Conservation (phyloP, 176 grass and related monocot species). For the Oropetium thomaeum region DNA sequence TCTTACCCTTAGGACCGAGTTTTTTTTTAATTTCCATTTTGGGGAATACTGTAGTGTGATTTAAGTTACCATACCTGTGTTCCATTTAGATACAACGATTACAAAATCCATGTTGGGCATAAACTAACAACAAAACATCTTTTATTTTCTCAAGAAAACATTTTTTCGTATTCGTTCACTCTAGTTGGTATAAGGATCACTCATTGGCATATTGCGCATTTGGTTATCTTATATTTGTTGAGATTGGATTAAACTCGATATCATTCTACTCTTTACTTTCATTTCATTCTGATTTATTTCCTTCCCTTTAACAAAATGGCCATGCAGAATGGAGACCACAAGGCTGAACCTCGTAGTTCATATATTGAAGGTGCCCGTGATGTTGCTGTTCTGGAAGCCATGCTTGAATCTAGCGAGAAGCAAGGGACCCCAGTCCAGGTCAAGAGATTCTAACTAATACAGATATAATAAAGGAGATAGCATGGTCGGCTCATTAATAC, state of each 20-base stretch:
- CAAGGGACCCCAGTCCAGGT: slow-evolving; percentile 67
- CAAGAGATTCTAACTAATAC: slow-evolving; percentile 54
- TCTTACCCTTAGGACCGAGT: too few relatives aligned
- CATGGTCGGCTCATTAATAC: not conserved
- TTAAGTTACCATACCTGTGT: not conserved
- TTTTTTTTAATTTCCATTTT: not conserved
- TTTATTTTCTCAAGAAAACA: not conserved
- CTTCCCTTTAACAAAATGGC: not conserved
- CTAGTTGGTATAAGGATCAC: not conserved
- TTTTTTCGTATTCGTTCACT: not conserved
- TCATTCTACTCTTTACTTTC: not conserved
- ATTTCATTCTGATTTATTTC: not conserved
- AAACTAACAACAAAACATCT: not conserved
- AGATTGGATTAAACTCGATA: not conserved
- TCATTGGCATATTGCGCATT: not conserved
- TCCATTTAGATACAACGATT: slow-evolving; percentile 1
- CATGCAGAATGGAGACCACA: slow-evolving; percentile 58
- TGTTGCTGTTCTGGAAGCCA: slow-evolving; percentile 89
- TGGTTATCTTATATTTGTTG: not conserved
- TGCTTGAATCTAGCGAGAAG: slow-evolving; percentile 78
- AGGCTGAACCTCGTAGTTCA: slow-evolving; percentile 64
- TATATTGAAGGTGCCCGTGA: slow-evolving; percentile 81
- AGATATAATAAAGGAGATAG: not conserved
- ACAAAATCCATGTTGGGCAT: not conserved
- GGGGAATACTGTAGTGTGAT: not conserved